A percentile compares a stretch with the other conserved stretches of the same genome.
phyloP scores from a whole-genome alignment of 1,284 basidiomycete species.

The Pseudozyma hubeiensis region DNA sequence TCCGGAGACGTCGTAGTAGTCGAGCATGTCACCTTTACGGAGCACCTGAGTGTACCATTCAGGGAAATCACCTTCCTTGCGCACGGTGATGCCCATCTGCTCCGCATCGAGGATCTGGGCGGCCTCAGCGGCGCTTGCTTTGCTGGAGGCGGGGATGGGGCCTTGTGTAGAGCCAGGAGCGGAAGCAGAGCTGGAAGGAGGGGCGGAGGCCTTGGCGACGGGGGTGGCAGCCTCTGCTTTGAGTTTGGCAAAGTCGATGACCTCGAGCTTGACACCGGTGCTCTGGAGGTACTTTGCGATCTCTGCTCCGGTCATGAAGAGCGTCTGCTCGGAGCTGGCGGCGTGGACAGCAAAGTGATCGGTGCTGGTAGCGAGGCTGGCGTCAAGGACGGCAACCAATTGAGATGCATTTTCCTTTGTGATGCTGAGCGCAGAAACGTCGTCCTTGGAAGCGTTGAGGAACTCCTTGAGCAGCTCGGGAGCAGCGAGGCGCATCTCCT shows the following conservation, averaged over 20 bases:
- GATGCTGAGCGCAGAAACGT: conserved; percentile 70
- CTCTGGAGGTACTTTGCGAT: conserved; percentile 60
- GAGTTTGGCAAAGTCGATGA: conserved; percentile 58
- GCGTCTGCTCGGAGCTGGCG: conserved; percentile 59
- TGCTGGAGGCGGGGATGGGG: conserved; percentile 37
- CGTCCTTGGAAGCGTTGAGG: conserved; percentile 85
- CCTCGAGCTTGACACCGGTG: conserved; percentile 61
- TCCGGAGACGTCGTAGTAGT: conserved; percentile 98
- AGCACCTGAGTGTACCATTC: conserved; percentile 78
- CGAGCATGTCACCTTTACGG: conserved; percentile 97
- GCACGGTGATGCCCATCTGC: conserved; percentile 68
- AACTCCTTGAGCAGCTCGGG: conserved; percentile 88
- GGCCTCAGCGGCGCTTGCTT: conserved; percentile 47
- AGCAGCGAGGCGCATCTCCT: conserved; percentile 87
- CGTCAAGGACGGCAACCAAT: conserved; percentile 58
- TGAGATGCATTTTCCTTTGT: conserved; percentile 55
- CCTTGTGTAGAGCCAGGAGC: conserved; percentile 46
- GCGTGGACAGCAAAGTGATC: conserved; percentile 62
- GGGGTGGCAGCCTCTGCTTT: conserved; percentile 48
- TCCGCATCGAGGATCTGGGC: conserved; percentile 66
- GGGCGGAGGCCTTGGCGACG: conserved; percentile 38
- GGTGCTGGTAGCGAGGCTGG: conserved; percentile 51
- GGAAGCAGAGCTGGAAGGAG: conserved; percentile 35
- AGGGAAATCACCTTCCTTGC: conserved; percentile 66
- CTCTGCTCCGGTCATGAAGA: conserved; percentile 62